Evolutionary conservation across 768 basidiomycete genomes (phyloP).

Genomic region (Lactarius sp.): DNA sequence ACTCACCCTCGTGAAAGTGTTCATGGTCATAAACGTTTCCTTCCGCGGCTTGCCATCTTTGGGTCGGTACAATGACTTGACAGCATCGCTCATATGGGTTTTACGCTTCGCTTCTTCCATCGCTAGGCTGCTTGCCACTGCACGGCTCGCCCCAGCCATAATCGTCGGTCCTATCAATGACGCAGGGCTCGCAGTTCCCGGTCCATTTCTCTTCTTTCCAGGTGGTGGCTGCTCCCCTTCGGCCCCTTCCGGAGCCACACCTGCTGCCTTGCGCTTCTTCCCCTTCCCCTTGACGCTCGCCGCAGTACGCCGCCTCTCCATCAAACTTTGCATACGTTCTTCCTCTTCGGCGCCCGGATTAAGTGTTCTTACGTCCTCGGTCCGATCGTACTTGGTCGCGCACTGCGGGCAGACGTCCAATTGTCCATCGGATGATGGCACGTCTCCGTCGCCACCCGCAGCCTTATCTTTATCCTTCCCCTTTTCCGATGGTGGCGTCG

Average conservation of each 20-base stretch:
- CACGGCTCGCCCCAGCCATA: conserved; percentile 49
- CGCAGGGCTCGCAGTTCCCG: conserved; percentile 24
- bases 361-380: conserved; percentile 52
- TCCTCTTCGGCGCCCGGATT: conserved; percentile 72
- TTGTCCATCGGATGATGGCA: conserved; percentile 26
- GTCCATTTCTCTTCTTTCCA: conserved; percentile 14
- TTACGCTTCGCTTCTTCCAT: conserved; percentile 81
- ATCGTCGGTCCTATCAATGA: conserved; percentile 51
- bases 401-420: conserved; percentile 75
- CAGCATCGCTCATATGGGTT: conserved; percentile 78
- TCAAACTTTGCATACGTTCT: conserved; percentile 46
- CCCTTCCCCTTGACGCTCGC: conserved; percentile 47
- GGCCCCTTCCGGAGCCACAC: conserved; percentile 34
- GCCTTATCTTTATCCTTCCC: conserved; percentile 32
- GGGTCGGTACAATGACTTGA: conserved; percentile 71
- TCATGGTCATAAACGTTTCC: conserved; percentile 89
- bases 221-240: conserved; percentile 34
- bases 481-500: conserved; percentile 32
- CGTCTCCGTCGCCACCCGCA: conserved; percentile 12
- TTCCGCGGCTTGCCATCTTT: conserved; percentile 56
- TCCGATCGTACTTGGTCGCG: conserved; percentile 57
- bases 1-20: conserved; percentile 87
- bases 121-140: conserved; percentile 67
- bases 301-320: conserved; percentile 55
- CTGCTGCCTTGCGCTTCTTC: conserved; percentile 57